Conservation (phyloP, 73 alveolate genomes). For the Diophrys sp. region DNA sequence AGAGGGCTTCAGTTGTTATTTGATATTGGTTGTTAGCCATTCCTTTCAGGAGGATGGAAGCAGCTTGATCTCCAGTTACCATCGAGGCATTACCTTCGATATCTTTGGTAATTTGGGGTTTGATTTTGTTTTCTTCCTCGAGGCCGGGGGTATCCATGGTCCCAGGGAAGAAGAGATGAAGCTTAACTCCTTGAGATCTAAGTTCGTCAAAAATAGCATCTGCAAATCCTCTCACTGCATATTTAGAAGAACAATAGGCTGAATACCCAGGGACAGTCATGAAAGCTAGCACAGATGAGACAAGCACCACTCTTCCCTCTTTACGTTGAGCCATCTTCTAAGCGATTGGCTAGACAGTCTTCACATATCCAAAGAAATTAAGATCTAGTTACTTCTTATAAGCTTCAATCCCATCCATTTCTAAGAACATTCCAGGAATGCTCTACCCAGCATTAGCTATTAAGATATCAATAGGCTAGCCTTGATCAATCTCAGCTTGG, state of each 20-base stretch:
- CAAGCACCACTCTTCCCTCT: neutral
- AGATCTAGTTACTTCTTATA: slow-evolving; percentile 1
- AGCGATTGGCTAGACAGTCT: slow-evolving; percentile 1
- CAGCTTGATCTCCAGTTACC: slow-evolving; percentile 9
- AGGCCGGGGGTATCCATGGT: slow-evolving; percentile 32
- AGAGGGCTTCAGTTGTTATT: slow-evolving; percentile 16
- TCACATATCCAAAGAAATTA: slow-evolving; percentile 6
- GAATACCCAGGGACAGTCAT: slow-evolving; percentile 10
- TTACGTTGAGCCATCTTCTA: neutral
- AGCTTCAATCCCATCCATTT: neutral
- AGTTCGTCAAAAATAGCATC: slow-evolving; percentile 9
- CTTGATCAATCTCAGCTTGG: neutral
- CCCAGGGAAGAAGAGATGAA: slow-evolving; percentile 30
- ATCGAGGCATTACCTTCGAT: slow-evolving; percentile 29
- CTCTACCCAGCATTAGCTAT: slow-evolving; percentile 4
- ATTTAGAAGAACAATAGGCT: slow-evolving; percentile 15
- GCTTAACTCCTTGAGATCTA: slow-evolving; percentile 2
- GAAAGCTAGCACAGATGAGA: slow-evolving; percentile 1
- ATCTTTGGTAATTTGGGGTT: slow-evolving; percentile 26
- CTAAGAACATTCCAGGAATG: slow-evolving; percentile 9
- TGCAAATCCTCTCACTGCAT: slow-evolving; percentile 9
- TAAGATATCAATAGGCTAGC: neutral
- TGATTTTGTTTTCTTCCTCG: slow-evolving; percentile 32
- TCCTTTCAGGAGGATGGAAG: slow-evolving; percentile 11
- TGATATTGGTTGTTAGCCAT: slow-evolving; percentile 10